Base-by-base conservation (phyloP, 495 filamentous ascomycete genomes). In the Platismatia glauca region DNA sequence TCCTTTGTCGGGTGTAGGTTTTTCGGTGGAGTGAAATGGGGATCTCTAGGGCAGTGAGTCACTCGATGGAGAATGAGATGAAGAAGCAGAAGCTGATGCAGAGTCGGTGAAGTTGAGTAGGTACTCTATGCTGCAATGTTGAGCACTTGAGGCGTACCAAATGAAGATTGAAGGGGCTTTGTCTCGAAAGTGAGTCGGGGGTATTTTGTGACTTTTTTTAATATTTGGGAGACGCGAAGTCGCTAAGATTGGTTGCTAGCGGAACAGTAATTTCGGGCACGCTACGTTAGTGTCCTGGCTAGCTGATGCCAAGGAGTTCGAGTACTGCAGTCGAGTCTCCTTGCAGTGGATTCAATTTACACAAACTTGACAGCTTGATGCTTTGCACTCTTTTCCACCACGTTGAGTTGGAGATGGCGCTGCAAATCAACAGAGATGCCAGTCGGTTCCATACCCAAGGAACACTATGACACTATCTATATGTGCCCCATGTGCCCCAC, bases 1-100 rank as follows among this genome's bases (percentile, higher is more conserved):
- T 8, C 6, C 13, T 48, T 48, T 7, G 38, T 39, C 6, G 38
- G 13, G 11, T 5, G 22, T 52, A 53, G 50, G 29, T 53, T 3
- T 27, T 8, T 46, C 7, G 43, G n/a, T 46, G 24, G 43, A 46
- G 43, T 22, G 43, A 46, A 24, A 8, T 46, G 55, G 44, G 48
- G 41, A 61, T 55, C 60, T 35, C 50, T 62, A 34, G 20, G 59
- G 55, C 48, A 60, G 43, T 53, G 31, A 50, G 39, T 13, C 29
- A 56, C 27, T 39, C 37, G n/a, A 57, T 55, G 59, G 56, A 57
- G 55, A 63, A 59, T 50, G 64, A 61, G 64, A 55, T 58, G 31
- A 46, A 55, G 57, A 65, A 66, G 61, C 33, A 68, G 31, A 65
- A 48, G 46, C 24, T 37, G 63, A 64, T 59, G 48, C 61, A 43